Evolutionary conservation across 1,139 yeast species (phyloP), one percentile per base, ranked within the genome.

Genomic region (Pichia sorboxylosa): DNA sequence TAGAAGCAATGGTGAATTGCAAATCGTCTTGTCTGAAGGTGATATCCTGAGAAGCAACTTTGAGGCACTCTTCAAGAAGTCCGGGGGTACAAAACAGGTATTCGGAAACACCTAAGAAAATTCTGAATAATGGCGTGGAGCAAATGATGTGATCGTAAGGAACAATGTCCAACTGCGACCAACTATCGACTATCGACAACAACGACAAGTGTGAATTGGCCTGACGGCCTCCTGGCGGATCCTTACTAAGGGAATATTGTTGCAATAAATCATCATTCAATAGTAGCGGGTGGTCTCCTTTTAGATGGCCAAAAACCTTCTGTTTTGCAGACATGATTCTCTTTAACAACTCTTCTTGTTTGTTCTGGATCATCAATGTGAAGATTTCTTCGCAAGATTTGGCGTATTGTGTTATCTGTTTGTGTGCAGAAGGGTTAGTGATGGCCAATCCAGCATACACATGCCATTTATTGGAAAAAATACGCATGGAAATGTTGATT

Each of bases 91-190:
- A 76, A 52, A 90, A 90, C 22, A 90, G 60, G 52, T 84, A 87
- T 51, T 90, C 97, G 0, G 94, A 75, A 15, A 90, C 97, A 26
- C 97, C 98, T 31, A 90, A 64, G 58, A 92, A 84, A 28, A 90
- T 84, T 51, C 98, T 67, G 54, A 87, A 90, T 23, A 79, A 49
- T 24, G 98, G 98, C 0, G 98, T 90, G 1, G 96, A 84, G 52
- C 98, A 90, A 42, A 90, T 87, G 59, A 87, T 87, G 55, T 90
- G 98, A 52, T 87, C 96, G 50, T 90, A 87, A 2, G 98, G 98
- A 15, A 81, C 76, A 28, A 90, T 84, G 1, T 80, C 81, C 30
- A 84, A 59, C 43, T 77, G 76, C 48, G 67, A 69, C 98, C 98
- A 90, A 50, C 93, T 79, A 55, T 90, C 98, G 2, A 84, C 97